Evolutionary conservation across 306 rosid genomes (phyloP).

Genomic region (Lagenaria siceraria): DNA sequence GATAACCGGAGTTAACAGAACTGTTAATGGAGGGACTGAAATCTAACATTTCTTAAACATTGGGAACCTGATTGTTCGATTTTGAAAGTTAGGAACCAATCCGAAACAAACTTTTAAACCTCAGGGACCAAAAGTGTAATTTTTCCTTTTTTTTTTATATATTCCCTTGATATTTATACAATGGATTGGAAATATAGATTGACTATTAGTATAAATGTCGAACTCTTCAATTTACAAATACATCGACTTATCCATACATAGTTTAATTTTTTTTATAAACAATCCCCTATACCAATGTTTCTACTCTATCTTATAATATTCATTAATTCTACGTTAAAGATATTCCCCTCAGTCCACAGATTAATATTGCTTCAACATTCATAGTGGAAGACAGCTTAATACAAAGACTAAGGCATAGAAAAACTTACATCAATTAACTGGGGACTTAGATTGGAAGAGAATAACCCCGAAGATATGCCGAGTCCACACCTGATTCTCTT

Average conservation of each 20-base stretch:
- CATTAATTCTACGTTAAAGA: background rate
- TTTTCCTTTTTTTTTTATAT: background rate
- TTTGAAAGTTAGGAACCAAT: no score
- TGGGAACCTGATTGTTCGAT: no score
- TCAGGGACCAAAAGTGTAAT: no score
- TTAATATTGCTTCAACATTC: background rate
- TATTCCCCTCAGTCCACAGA: background rate
- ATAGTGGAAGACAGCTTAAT: background rate
- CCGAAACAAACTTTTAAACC: no score
- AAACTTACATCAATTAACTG: background rate
- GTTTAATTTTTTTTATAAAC: background rate
- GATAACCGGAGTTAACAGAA: no score
- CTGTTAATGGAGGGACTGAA: no score
- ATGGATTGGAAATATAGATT: background rate
- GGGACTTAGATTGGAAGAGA: conserved; percentile 26
- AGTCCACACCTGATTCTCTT: conserved; percentile 49
- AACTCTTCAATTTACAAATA: no score
- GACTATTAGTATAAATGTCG: background rate
- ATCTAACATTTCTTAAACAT: no score
- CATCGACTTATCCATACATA: background rate
- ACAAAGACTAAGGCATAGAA: background rate
- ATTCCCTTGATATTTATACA: background rate
- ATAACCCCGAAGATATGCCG: conserved; percentile 42
- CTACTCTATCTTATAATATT: background rate
- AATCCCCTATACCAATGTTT: background rate